Conservation (phyloP, 2,329 filamentous ascomycete species). For the Fusarium sp. region DNA sequence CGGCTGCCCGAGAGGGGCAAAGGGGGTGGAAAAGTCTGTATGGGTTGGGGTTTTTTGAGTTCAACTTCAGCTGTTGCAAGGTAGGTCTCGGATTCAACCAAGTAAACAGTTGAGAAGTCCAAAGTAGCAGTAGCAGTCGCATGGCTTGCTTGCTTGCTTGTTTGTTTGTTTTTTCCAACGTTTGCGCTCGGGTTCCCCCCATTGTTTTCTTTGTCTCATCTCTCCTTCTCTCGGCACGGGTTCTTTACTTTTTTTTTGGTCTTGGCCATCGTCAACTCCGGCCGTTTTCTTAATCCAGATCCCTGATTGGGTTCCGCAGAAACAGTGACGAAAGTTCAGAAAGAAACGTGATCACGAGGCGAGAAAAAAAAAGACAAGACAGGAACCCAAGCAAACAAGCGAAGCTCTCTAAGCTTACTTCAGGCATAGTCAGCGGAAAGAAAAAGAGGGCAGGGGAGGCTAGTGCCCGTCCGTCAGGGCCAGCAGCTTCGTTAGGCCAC, state of each 20-base stretch:
- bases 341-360: slow-evolving; percentile 29
- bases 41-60: slow-evolving; percentile 30
- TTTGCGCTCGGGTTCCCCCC: neutral
- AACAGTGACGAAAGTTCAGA: neutral
- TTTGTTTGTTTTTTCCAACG: slow-evolving; percentile 17
- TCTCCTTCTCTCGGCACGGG: slow-evolving; percentile 19
- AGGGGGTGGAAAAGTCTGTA: slow-evolving; percentile 33
- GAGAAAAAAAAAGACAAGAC: slow-evolving; percentile 16
- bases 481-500: slow-evolving; percentile 16
- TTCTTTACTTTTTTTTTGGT: slow-evolving; percentile 15
- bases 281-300: neutral
- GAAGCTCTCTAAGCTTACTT: slow-evolving; percentile 19
- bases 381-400: slow-evolving; percentile 18
- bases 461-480: slow-evolving; percentile 30
- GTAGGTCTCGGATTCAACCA: slow-evolving; percentile 12
- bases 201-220: slow-evolving; percentile 19
- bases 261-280: neutral
- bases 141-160: neutral
- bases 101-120: slow-evolving; percentile 7
- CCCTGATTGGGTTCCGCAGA: slow-evolving; percentile 18
- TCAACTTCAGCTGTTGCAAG: slow-evolving; percentile 27
- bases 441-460: slow-evolving; percentile 22
- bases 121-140: neutral
- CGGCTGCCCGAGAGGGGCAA: slow-evolving; percentile 21
- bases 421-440: slow-evolving; percentile 18